Evolutionary conservation across 1,284 basidiomycete genomes (phyloP).

Genomic region (Porphyrellus sp.): DNA sequence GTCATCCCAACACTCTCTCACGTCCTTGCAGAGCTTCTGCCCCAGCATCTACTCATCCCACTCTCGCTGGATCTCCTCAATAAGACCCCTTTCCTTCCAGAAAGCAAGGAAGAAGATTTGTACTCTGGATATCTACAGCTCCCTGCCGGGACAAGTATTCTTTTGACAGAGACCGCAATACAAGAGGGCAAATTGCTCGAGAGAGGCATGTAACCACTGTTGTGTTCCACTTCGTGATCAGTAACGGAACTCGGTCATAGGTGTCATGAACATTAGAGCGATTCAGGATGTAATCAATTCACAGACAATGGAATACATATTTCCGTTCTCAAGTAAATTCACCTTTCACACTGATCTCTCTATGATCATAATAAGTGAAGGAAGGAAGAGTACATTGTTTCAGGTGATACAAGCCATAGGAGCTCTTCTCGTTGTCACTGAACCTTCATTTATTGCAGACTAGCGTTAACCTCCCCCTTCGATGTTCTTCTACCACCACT

Average conservation of each 20-base stretch:
- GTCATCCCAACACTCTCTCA: constrained; percentile 46
- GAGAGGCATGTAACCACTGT: constrained; percentile 42
- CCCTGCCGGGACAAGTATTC: constrained; percentile 56
- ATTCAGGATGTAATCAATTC: constrained; percentile 66
- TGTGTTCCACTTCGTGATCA: background rate
- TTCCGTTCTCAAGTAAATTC: constrained; percentile 72
- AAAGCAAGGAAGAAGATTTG: constrained; percentile 71
- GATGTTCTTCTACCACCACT: constrained; percentile 20
- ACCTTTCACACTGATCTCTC: constrained; percentile 73
- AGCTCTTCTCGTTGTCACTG: background rate
- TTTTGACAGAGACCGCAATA: constrained; percentile 68
- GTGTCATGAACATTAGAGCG: constrained; percentile 65
- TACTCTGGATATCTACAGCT: constrained; percentile 76
- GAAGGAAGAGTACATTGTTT: constrained; percentile 66
- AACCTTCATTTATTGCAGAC: constrained; percentile 42
- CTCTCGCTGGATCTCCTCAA: constrained; percentile 64
- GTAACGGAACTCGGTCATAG: constrained; percentile 33
- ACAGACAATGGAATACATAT: constrained; percentile 75
- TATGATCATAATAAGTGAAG: constrained; percentile 64
- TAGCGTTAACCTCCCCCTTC: constrained; percentile 49
- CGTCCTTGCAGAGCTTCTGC: constrained; percentile 56
- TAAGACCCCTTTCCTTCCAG: constrained; percentile 55
- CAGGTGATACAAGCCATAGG: constrained; percentile 40
- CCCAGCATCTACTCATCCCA: constrained; percentile 48
- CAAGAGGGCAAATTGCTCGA: constrained; percentile 66